Evolutionary conservation across 2,329 filamentous ascomycete genomes (phyloP).

Genomic region (Cytospora piceicola): DNA sequence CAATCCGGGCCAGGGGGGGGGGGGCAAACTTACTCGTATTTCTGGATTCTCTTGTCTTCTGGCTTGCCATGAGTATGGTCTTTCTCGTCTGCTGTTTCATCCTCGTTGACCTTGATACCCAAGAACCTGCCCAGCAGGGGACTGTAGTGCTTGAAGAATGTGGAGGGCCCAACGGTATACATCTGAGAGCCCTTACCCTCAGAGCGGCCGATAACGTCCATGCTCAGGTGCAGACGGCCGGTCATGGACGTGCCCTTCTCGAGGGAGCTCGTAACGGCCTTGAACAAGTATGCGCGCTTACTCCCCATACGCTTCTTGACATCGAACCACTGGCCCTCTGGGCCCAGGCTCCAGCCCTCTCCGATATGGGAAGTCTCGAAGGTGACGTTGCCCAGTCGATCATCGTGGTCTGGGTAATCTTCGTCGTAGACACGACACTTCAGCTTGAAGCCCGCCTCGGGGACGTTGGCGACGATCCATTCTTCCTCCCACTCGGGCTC

Average conservation of each 20-base stretch:
- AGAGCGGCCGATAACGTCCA: constrained; percentile 77
- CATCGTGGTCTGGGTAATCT: constrained; percentile 82
- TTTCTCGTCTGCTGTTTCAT: constrained; percentile 45
- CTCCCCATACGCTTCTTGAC: constrained; percentile 85
- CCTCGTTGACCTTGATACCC: constrained; percentile 69
- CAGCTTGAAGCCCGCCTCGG: constrained; percentile 76
- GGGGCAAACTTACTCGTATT: constrained; percentile 69
- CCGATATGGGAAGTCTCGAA: constrained; percentile 64
- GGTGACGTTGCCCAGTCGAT: constrained; percentile 85
- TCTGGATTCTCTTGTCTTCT: constrained; percentile 61
- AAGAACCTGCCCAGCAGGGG: constrained; percentile 84
- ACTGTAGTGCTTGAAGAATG: constrained; percentile 83
- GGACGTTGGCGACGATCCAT: constrained; percentile 89
- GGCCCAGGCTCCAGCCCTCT: constrained; percentile 72
- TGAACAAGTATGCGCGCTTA: constrained; percentile 81
- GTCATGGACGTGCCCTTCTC: constrained; percentile 67
- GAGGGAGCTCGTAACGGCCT: constrained; percentile 68
- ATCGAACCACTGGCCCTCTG: constrained; percentile 62
- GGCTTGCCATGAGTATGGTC: constrained; percentile 46
- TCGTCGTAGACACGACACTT: constrained; percentile 91
- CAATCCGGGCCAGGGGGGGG: constrained; percentile 4
- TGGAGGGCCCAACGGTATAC: constrained; percentile 78
- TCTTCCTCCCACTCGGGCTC: constrained; percentile 82
- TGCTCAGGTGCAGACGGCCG: constrained; percentile 72
- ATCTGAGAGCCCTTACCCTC: constrained; percentile 68